A percentile compares a stretch with the other conserved stretches of the same genome.
Conservation (phyloP, 495 filamentous ascomycete genomes). For the Penicillium steckii region DNA sequence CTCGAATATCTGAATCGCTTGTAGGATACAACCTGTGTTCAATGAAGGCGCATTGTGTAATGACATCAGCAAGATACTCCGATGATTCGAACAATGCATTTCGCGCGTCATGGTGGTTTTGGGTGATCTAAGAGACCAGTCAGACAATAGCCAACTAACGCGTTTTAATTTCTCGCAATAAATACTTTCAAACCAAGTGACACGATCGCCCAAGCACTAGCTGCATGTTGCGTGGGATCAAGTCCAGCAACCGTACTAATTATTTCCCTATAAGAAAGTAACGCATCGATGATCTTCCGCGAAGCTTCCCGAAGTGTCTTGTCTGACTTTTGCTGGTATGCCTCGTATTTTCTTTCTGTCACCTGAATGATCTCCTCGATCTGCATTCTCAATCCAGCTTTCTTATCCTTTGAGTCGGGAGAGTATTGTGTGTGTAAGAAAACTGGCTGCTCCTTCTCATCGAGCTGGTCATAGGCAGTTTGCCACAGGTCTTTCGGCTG, state of each 20-base stretch:
- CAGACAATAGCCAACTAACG: background rate
- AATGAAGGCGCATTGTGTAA: slow-evolving; percentile 4
- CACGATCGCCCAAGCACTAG: slow-evolving; percentile 19
- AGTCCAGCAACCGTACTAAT: slow-evolving; percentile 7
- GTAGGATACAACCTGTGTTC: slow-evolving; percentile 3
- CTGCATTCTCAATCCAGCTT: background rate
- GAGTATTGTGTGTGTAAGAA: background rate
- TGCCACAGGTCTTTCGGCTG: slow-evolving; percentile 1
- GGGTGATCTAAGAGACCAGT: slow-evolving; percentile 2
- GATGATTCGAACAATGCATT: slow-evolving; percentile 10
- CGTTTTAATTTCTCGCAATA: background rate
- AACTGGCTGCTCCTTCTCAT: slow-evolving; percentile 1
- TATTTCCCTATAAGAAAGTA: slow-evolving; percentile 12
- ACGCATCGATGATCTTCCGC: slow-evolving; percentile 12
- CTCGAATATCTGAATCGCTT: background rate
- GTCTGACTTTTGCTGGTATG: slow-evolving; percentile 6
- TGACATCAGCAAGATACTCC: slow-evolving; percentile 5
- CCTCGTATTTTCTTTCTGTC: slow-evolving; percentile 1
- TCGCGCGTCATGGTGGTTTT: slow-evolving; percentile 2
- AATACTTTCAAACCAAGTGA: slow-evolving; percentile 7
- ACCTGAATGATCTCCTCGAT: background rate
- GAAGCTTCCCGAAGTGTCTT: background rate
- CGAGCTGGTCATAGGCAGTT: slow-evolving; percentile 1
- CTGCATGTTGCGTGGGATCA: slow-evolving; percentile 13
- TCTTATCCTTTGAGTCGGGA: background rate